A percentile compares a stretch with the other conserved stretches of the same genome.
phyloP scores from a whole-genome alignment of 2,329 filamentous ascomycete species.

The Ophiostoma fasciatum region DNA sequence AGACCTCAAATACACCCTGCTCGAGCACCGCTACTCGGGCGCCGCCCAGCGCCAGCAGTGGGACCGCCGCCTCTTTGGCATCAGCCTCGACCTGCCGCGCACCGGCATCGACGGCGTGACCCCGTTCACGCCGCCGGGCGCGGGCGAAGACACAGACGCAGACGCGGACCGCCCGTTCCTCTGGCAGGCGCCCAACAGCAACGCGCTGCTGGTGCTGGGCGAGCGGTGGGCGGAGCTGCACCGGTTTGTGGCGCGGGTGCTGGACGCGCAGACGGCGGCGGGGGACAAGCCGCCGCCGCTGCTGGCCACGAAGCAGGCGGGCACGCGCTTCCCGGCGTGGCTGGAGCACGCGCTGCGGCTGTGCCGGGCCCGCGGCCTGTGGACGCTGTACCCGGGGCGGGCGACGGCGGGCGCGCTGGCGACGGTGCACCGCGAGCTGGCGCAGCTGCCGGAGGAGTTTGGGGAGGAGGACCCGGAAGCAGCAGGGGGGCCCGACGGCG shows the following conservation, averaged over 20 bases:
- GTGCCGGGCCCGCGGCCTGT: slow-evolving; percentile 61
- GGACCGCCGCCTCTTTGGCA: slow-evolving; percentile 50
- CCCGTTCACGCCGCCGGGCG: slow-evolving; percentile 32
- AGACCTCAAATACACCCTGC: slow-evolving; percentile 61
- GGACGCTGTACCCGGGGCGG: slow-evolving; percentile 61
- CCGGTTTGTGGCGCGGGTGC: slow-evolving; percentile 53
- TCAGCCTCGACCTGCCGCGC: slow-evolving; percentile 64
- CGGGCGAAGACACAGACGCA: slow-evolving; percentile 15
- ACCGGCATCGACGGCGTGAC: slow-evolving; percentile 43
- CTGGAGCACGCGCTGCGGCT: slow-evolving; percentile 66
- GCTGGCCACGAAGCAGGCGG: slow-evolving; percentile 38
- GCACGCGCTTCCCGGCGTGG: slow-evolving; percentile 58
- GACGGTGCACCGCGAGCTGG: slow-evolving; percentile 66
- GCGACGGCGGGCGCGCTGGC: slow-evolving; percentile 39
- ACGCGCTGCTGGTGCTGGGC: slow-evolving; percentile 70
- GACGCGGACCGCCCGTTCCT: slow-evolving; percentile 44
- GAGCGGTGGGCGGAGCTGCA: slow-evolving; percentile 81
- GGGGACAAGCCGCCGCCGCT: not conserved
- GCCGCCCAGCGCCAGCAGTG: slow-evolving; percentile 26
- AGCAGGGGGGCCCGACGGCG: slow-evolving; percentile 8
- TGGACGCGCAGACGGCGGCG: slow-evolving; percentile 26
- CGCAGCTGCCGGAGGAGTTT: slow-evolving; percentile 57
- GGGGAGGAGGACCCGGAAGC: slow-evolving; percentile 14
- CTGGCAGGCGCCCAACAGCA: slow-evolving; percentile 73
- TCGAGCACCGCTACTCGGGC: slow-evolving; percentile 63